phyloP scores from a whole-genome alignment of 2,329 filamentous ascomycete species.

The Fusarium sp. region DNA sequence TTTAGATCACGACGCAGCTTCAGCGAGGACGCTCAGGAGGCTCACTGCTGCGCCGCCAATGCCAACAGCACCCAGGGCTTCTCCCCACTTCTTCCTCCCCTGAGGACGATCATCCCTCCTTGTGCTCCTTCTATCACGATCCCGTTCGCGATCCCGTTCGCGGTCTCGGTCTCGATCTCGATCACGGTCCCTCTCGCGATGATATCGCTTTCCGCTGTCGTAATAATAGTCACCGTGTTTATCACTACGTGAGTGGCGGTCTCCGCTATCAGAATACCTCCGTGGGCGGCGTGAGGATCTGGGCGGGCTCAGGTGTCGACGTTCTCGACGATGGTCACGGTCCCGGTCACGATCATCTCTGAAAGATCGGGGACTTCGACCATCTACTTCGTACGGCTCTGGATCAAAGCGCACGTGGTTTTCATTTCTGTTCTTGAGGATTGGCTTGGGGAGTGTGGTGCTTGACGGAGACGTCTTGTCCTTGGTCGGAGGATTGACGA shows the following conservation, averaged over 20 bases:
- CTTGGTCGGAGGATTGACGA: slow-evolving; percentile 50
- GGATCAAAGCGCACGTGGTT: slow-evolving; percentile 65
- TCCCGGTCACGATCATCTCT: slow-evolving; percentile 49
- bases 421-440: slow-evolving; percentile 68
- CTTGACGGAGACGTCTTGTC: slow-evolving; percentile 49
- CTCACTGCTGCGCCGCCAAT: slow-evolving; percentile 69
- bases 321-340: slow-evolving; percentile 41
- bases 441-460: slow-evolving; percentile 61
- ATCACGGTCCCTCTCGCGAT: slow-evolving; percentile 50
- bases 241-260: slow-evolving; percentile 43
- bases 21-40: slow-evolving; percentile 64
- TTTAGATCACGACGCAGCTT: slow-evolving; percentile 56
- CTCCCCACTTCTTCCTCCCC: slow-evolving; percentile 60
- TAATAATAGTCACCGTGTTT: slow-evolving; percentile 48
- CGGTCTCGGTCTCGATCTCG: slow-evolving; percentile 34
- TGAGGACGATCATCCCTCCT: slow-evolving; percentile 49
- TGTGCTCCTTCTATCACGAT: slow-evolving; percentile 52
- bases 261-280: slow-evolving; percentile 43
- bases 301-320: slow-evolving; percentile 22
- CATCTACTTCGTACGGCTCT: slow-evolving; percentile 57
- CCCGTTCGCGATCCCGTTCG: slow-evolving; percentile 43
- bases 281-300: slow-evolving; percentile 38
- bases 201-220: slow-evolving; percentile 48
- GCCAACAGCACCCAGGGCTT: slow-evolving; percentile 65
- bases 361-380: slow-evolving; percentile 42